Evolutionary conservation across 1,284 basidiomycete genomes (phyloP).

Genomic region (Sporisorium reilianum): DNA sequence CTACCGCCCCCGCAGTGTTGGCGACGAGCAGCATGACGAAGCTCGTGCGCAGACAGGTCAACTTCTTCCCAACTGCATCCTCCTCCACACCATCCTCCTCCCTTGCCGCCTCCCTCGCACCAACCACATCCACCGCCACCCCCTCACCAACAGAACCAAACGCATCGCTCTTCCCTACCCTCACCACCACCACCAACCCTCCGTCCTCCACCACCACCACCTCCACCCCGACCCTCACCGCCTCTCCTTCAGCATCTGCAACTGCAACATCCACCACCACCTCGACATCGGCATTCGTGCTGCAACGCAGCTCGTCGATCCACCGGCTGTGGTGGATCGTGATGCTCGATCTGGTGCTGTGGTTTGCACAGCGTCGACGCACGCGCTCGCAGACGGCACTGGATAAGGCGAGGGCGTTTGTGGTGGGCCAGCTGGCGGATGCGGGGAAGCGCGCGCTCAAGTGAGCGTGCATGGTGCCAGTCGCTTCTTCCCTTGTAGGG

Average conservation of each 20-base stretch:
- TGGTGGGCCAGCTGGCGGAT: constrained; percentile 1
- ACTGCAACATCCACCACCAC: too few relatives aligned
- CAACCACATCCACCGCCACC: not conserved
- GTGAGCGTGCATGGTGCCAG: too few relatives aligned
- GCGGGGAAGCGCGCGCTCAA: too few relatives aligned
- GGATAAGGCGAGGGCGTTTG: constrained; percentile 5
- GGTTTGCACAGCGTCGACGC: constrained; percentile 29
- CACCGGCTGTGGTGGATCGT: constrained; percentile 38
- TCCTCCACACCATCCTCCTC: not conserved
- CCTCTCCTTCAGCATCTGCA: not conserved
- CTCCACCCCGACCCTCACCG: not conserved
- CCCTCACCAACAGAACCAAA: not conserved
- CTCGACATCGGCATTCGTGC: not conserved
- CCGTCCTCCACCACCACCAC: not conserved
- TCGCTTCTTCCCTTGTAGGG: too few relatives aligned
- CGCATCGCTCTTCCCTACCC: constrained; percentile 9
- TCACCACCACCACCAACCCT: not conserved
- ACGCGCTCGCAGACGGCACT: constrained; percentile 17
- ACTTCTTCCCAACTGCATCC: constrained; percentile 17
- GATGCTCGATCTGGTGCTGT: constrained; percentile 21
- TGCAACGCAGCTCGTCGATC: constrained; percentile 9
- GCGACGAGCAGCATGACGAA: constrained; percentile 12
- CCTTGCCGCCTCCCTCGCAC: not conserved
- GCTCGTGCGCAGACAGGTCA: constrained; percentile 18
- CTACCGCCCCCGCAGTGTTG: not conserved